Conservation (phyloP, 306 rosid genomes). For the Trifolium pratense region DNA sequence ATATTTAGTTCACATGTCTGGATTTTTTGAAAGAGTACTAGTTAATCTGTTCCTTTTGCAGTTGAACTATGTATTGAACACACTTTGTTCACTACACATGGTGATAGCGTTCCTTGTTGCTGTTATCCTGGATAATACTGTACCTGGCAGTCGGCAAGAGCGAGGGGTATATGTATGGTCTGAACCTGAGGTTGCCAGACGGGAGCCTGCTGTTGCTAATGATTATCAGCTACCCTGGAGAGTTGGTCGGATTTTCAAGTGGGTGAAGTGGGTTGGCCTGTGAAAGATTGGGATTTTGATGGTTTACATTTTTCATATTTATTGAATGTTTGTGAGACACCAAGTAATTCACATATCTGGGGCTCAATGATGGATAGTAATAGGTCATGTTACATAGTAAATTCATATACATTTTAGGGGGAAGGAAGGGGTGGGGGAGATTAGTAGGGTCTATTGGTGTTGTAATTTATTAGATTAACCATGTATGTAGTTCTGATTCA, state of each 20-base stretch:
- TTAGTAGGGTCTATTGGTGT: slow-evolving; percentile 49
- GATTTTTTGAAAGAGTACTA: slow-evolving; percentile 22
- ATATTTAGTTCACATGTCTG: slow-evolving; percentile 20
- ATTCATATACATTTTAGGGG: slow-evolving; percentile 58
- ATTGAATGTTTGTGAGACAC: slow-evolving; percentile 10
- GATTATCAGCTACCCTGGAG: slow-evolving; percentile 87
- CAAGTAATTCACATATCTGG: slow-evolving; percentile 15
- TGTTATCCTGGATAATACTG: slow-evolving; percentile 87
- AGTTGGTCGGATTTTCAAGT: slow-evolving; percentile 84
- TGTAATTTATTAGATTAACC: slow-evolving; percentile 60
- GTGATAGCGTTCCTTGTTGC: slow-evolving; percentile 91
- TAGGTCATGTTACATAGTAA: slow-evolving; percentile 52
- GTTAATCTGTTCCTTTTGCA: slow-evolving; percentile 46
- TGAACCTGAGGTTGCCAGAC: slow-evolving; percentile 72
- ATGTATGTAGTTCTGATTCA: slow-evolving; percentile 63
- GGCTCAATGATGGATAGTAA: slow-evolving; percentile 30
- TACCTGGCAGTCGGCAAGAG: slow-evolving; percentile 93
- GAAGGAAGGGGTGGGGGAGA: slow-evolving; percentile 16
- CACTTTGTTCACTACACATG: slow-evolving; percentile 86
- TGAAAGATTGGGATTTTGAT: slow-evolving; percentile 34
- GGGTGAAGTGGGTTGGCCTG: slow-evolving; percentile 98
- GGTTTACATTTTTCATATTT: slow-evolving; percentile 19
- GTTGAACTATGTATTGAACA: slow-evolving; percentile 87
- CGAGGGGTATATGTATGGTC: slow-evolving; percentile 98
- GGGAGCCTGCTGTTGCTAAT: slow-evolving; percentile 80